Conservation (phyloP, 1,284 basidiomycete genomes). For the Schizophyllum amplum region DNA sequence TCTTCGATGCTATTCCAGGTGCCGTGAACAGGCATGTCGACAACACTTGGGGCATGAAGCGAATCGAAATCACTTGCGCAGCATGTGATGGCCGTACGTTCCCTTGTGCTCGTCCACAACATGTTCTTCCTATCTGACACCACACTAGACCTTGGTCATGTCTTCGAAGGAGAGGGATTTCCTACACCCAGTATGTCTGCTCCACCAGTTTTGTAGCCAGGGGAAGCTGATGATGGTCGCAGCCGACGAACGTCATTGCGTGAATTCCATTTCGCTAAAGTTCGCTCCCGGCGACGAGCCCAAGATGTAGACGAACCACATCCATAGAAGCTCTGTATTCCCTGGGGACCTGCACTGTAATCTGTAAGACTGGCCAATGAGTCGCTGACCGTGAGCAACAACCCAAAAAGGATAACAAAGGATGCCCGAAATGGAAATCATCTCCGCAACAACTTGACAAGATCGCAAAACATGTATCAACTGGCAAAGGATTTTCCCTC, state of each 20-base stretch:
- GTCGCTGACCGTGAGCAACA: too few species aligned
- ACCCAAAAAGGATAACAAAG: too few species aligned
- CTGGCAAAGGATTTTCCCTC: too few species aligned
- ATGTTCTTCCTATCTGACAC: too few species aligned
- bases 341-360: too few species aligned
- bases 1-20: conserved; percentile 90
- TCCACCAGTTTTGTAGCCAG: neutral
- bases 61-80: conserved; percentile 75
- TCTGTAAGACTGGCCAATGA: too few species aligned
- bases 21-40: conserved; percentile 76
- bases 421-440: too few species aligned
- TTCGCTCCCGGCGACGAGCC: conserved; percentile 55
- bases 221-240: conserved; percentile 4
- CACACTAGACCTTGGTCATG: conserved; percentile 67
- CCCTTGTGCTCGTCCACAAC: too few species aligned
- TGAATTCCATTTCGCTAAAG: conserved; percentile 83
- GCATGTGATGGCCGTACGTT: conserved; percentile 67
- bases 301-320: conserved; percentile 13
- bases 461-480: too few species aligned
- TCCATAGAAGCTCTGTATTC: too few species aligned
- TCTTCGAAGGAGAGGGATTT: conserved; percentile 88
- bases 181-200: conserved; percentile 54
- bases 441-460: too few species aligned
- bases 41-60: conserved; percentile 40
- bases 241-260: conserved; percentile 85